phyloP scores from a whole-genome alignment of 2,329 filamentous ascomycete species.

The Colletotrichum sp. region DNA sequence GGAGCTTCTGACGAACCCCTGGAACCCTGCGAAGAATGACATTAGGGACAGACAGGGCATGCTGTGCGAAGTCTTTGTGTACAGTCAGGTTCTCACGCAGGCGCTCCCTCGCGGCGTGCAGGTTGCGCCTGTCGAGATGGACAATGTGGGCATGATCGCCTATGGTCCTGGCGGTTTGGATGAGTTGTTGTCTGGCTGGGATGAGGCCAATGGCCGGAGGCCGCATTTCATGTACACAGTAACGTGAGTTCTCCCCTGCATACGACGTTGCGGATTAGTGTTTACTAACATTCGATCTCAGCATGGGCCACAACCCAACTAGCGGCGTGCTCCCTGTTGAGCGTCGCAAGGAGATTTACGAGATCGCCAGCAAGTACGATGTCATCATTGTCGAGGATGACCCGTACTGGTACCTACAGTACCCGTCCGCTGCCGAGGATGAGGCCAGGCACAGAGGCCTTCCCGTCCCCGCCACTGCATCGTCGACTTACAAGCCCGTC shows the following conservation, averaged over 20 bases:
- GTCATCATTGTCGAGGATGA: constrained; percentile 93
- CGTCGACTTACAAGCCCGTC: constrained; percentile 27
- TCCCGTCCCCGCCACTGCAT: constrained; percentile 27
- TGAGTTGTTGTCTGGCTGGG: constrained; percentile 85
- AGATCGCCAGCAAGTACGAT: constrained; percentile 81
- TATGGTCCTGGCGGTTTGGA: constrained; percentile 75
- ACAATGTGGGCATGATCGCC: constrained; percentile 80
- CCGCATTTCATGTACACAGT: constrained; percentile 91
- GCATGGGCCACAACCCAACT: constrained; percentile 82
- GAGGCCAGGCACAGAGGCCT: constrained; percentile 54
- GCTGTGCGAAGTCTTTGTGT: constrained; percentile 81
- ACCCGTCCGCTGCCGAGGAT: constrained; percentile 67
- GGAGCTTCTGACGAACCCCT: constrained; percentile 77
- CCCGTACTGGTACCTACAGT: constrained; percentile 95
- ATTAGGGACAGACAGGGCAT: constrained; percentile 75
- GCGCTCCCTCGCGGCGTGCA: constrained; percentile 73
- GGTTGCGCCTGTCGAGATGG: constrained; percentile 75
- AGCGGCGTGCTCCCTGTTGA: constrained; percentile 75
- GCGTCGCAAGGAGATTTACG: constrained; percentile 80
- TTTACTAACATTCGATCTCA: constrained; percentile 18
- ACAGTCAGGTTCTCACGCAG: constrained; percentile 76
- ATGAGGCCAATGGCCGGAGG: constrained; percentile 72
- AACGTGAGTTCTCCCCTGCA: constrained; percentile 60
- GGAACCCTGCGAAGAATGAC: constrained; percentile 72
- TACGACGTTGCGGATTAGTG: not conserved